A percentile compares a stretch with the other conserved stretches of the same genome.
Evolutionary conservation across 2,329 filamentous ascomycete species (phyloP).

Genomic region (Cladophialophora bantiana): DNA sequence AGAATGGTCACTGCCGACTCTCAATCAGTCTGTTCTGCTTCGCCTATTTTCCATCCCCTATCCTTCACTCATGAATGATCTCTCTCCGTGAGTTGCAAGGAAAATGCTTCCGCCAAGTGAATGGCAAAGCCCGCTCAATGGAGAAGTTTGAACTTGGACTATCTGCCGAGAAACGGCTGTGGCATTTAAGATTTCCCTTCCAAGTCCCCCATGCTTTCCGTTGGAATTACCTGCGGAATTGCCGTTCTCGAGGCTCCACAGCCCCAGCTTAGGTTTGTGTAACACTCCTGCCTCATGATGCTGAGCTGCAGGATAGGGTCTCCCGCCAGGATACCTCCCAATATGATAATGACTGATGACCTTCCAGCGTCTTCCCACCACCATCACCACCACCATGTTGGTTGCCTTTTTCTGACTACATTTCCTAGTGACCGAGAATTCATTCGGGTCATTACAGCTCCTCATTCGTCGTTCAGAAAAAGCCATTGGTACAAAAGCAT

Average conservation of each 20-base stretch:
- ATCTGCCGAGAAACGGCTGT: background rate
- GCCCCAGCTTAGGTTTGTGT: background rate
- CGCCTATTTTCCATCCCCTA: background rate
- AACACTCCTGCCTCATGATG: background rate
- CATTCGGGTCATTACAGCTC: slow-evolving; percentile 17
- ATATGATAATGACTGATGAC: slow-evolving; percentile 21
- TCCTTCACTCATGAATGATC: background rate
- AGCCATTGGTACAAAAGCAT: slow-evolving; percentile 28
- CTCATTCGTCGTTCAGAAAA: slow-evolving; percentile 18
- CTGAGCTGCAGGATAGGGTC: slow-evolving; percentile 32
- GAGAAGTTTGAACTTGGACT: background rate
- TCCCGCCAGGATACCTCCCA: slow-evolving; percentile 23
- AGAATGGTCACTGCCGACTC: background rate
- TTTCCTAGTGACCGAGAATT: slow-evolving; percentile 21
- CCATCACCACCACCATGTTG: background rate
- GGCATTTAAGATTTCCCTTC: background rate
- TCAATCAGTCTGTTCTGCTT: background rate
- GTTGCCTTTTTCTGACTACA: background rate
- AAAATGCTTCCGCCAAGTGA: background rate
- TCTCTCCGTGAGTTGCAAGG: background rate
- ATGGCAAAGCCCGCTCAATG: background rate
- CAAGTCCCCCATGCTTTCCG: slow-evolving; percentile 5
- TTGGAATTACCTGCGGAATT: background rate
- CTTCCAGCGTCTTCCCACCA: background rate
- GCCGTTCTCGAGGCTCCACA: background rate